A percentile compares a stretch with the other conserved stretches of the same genome.
Evolutionary conservation across 768 basidiomycete species (phyloP).

Genomic region (Auriscalpium vulgare): DNA sequence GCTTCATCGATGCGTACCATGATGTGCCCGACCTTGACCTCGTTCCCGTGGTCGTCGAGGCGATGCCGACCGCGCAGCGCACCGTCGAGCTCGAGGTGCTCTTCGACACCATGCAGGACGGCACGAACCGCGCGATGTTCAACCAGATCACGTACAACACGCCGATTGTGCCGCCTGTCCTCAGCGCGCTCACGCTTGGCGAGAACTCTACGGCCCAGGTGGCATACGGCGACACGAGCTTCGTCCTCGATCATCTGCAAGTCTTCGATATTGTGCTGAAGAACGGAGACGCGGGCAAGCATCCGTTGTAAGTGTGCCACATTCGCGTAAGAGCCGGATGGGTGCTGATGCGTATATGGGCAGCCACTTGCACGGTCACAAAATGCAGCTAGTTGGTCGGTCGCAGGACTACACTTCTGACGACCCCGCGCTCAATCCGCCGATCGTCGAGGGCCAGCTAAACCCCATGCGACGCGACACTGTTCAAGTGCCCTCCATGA

Average conservation of each 20-base stretch:
- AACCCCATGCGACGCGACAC: slow-evolving; percentile 96
- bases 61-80: slow-evolving; percentile 44
- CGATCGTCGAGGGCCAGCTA: slow-evolving; percentile 62
- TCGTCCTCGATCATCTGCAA: slow-evolving; percentile 66
- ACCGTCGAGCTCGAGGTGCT: slow-evolving; percentile 62
- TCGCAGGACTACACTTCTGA: slow-evolving; percentile 60
- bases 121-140: slow-evolving; percentile 78
- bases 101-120: slow-evolving; percentile 83
- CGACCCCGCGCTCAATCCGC: slow-evolving; percentile 76
- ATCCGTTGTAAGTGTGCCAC: slow-evolving; percentile 65
- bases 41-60: slow-evolving; percentile 48
- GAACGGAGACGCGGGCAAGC: slow-evolving; percentile 65
- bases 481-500: slow-evolving; percentile 59
- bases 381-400: slow-evolving; percentile 72
- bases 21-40: slow-evolving; percentile 62
- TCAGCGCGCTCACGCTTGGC: slow-evolving; percentile 74
- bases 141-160: slow-evolving; percentile 61
- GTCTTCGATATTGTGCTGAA: slow-evolving; percentile 73
- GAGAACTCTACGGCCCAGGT: slow-evolving; percentile 51
- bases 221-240: slow-evolving; percentile 78
- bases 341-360: background rate
- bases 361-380: slow-evolving; percentile 90
- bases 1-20: slow-evolving; percentile 47
- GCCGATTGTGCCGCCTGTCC: slow-evolving; percentile 66
- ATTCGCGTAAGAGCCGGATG: background rate